phyloP scores from a whole-genome alignment of 2,329 filamentous ascomycete genomes.

The Juglanconis oblonga region DNA sequence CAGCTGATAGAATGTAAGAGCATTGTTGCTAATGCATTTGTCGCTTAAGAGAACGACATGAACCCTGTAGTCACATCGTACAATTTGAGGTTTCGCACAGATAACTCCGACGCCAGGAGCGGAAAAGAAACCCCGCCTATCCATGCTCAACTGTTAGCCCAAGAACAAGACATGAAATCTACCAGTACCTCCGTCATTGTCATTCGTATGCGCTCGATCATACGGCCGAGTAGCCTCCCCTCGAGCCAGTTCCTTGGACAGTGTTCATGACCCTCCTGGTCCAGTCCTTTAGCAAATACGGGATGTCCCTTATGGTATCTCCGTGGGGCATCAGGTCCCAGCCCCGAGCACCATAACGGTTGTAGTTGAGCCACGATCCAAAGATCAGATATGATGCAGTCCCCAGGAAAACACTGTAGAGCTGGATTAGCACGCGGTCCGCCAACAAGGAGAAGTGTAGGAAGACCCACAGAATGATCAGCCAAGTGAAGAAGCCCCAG shows the following conservation, averaged over 20 bases:
- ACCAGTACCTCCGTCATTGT: not conserved
- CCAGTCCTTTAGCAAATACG: constrained; percentile 91
- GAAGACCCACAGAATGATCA: constrained; percentile 77
- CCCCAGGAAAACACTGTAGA: constrained; percentile 73
- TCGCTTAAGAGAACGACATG: too few species aligned
- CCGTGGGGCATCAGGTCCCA: constrained; percentile 94
- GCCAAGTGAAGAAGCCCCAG: constrained; percentile 98
- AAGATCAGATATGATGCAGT: constrained; percentile 93
- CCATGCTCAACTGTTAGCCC: constrained; percentile 9
- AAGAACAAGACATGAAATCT: not conserved
- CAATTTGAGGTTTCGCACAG: not conserved
- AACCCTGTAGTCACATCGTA: not conserved
- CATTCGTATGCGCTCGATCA: constrained; percentile 33
- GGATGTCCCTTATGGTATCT: constrained; percentile 87
- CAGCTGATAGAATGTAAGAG: too few species aligned
- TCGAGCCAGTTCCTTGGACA: constrained; percentile 76
- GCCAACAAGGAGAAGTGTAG: not conserved
- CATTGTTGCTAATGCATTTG: too few species aligned
- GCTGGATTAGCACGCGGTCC: constrained; percentile 17
- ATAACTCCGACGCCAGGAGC: constrained; percentile 2
- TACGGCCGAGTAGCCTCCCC: constrained; percentile 93
- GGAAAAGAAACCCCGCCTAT: constrained; percentile 1
- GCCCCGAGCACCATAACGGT: constrained; percentile 87
- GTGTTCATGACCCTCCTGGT: constrained; percentile 75
- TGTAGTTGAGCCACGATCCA: constrained; percentile 98